Evolutionary conservation across 441 rosid genomes (phyloP).

Genomic region (Mallotus repandus): DNA sequence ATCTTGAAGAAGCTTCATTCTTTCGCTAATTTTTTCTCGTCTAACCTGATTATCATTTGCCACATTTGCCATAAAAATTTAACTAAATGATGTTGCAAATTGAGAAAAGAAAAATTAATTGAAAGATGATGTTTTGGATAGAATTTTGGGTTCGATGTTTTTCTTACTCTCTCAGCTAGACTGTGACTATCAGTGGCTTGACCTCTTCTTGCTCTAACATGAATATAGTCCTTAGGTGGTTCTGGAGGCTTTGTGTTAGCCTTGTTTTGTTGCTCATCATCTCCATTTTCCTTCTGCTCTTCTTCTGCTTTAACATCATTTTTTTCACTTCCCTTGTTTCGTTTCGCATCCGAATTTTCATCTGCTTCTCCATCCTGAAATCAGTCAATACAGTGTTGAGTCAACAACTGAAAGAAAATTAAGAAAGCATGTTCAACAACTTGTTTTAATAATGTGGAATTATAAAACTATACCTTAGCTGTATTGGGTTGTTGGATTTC

Average conservation of each 20-base stretch:
- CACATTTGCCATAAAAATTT: not conserved
- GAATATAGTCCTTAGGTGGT: conserved; percentile 81
- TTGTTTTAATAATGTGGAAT: not conserved
- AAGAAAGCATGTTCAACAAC: not conserved
- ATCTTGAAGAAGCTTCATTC: conserved; percentile 92
- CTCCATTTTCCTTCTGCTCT: conserved; percentile 25
- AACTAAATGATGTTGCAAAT: not conserved
- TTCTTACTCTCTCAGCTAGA: conserved; percentile 80
- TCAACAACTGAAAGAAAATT: not conserved
- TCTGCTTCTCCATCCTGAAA: conserved; percentile 48
- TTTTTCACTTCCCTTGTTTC: conserved; percentile 41
- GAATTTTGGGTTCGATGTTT: not conserved
- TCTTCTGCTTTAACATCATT: conserved; percentile 24
- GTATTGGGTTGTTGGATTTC: conserved; percentile 32
- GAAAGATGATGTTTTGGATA: not conserved
- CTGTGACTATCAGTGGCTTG: conserved; percentile 98
- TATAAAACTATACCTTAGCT: conserved; percentile 34
- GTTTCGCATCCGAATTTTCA: conserved; percentile 41
- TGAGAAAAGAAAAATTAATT: not conserved
- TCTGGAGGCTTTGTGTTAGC: conserved; percentile 59
- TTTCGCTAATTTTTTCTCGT: conserved; percentile 84
- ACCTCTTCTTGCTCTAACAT: conserved; percentile 95
- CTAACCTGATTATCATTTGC: conserved; percentile 50
- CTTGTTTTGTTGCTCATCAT: conserved; percentile 37
- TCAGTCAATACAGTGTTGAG: not conserved